Conservation (phyloP, 176 grass and related monocot genomes). For the Leersia perrieri region DNA sequence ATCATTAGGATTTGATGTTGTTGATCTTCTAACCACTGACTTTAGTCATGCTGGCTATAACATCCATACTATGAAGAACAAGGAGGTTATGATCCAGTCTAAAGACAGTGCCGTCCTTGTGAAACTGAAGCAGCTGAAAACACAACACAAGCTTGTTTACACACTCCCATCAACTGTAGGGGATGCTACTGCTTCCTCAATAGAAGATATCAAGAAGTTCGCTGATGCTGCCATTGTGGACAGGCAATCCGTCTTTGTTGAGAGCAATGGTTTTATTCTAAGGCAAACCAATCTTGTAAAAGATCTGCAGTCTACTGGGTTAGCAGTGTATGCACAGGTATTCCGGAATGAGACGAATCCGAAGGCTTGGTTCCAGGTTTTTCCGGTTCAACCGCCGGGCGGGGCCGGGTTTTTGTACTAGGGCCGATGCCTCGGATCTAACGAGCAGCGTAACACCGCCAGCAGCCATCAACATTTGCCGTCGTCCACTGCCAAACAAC, state of each 20-base stretch:
- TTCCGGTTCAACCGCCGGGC: too few relatives aligned
- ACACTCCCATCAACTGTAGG: constrained; percentile 26
- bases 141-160: constrained; percentile 64
- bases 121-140: constrained; percentile 59
- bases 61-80: constrained; percentile 28
- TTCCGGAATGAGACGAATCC: constrained; percentile 78
- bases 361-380: too few relatives aligned
- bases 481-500: too few relatives aligned
- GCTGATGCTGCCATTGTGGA: constrained; percentile 54
- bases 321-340: constrained; percentile 56
- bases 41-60: constrained; percentile 53
- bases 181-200: constrained; percentile 38
- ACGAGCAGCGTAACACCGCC: too few relatives aligned
- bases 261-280: constrained; percentile 5
- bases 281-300: constrained; percentile 39
- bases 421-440: too few relatives aligned
- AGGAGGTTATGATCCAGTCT: constrained; percentile 64
- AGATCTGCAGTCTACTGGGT: constrained; percentile 42
- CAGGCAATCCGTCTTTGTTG: constrained; percentile 45
- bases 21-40: constrained; percentile 40
- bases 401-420: too few relatives aligned
- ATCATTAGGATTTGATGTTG: constrained; percentile 47
- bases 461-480: too few relatives aligned
- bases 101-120: constrained; percentile 65
- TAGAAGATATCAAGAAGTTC: constrained; percentile 58